phyloP scores from a whole-genome alignment of 441 rosid genomes.

The Breynia disticha region DNA sequence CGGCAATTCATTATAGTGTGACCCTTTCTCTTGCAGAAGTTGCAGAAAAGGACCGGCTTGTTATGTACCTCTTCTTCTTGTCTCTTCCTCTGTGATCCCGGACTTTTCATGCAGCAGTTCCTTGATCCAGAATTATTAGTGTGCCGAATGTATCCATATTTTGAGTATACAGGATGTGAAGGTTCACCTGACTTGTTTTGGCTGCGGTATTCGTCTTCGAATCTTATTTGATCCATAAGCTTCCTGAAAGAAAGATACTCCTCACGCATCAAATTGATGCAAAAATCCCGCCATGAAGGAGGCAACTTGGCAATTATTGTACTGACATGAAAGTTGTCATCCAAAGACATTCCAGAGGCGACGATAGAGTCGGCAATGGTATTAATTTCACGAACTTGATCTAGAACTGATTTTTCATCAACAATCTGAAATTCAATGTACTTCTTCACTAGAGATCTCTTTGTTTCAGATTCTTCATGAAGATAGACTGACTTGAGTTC shows the following conservation, averaged over 20 bases:
- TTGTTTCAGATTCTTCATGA: slow-evolving; percentile 46
- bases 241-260: slow-evolving; percentile 45
- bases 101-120: slow-evolving; percentile 24
- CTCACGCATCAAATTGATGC: slow-evolving; percentile 40
- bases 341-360: slow-evolving; percentile 49
- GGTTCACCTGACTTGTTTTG: slow-evolving; percentile 19
- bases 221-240: slow-evolving; percentile 49
- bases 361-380: slow-evolving; percentile 54
- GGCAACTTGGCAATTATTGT: slow-evolving; percentile 71
- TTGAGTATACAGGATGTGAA: slow-evolving; percentile 15
- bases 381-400: slow-evolving; percentile 59
- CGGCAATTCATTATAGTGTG: slow-evolving; percentile 44
- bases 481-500: slow-evolving; percentile 60
- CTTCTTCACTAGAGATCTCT: slow-evolving; percentile 58
- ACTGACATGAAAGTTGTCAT: slow-evolving; percentile 69
- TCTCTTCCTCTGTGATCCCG: slow-evolving; percentile 31
- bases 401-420: slow-evolving; percentile 45
- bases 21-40: slow-evolving; percentile 56
- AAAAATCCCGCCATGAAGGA: slow-evolving; percentile 66
- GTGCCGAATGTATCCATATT: not conserved
- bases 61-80: slow-evolving; percentile 37
- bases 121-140: slow-evolving; percentile 29
- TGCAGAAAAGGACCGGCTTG: slow-evolving; percentile 26
- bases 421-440: slow-evolving; percentile 68
- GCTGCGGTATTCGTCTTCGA: slow-evolving; percentile 43